phyloP scores from a whole-genome alignment of 805 yeast genomes.

The Kuraishia hungarica region DNA sequence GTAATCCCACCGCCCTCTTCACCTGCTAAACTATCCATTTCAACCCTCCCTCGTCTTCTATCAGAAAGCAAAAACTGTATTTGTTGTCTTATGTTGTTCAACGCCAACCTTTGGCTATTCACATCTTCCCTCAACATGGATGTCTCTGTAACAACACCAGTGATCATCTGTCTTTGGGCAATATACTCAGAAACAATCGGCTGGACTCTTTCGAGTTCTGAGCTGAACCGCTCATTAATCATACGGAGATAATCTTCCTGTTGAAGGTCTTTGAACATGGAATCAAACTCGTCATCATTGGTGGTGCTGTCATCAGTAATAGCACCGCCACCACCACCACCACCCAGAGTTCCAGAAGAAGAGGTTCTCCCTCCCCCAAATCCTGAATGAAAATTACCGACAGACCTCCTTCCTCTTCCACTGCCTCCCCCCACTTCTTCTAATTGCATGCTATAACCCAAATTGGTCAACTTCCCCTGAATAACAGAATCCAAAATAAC shows the following conservation, averaged over 20 bases:
- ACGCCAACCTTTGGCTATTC: conserved; percentile 32
- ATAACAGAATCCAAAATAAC: conserved; percentile 35
- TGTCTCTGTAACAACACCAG: conserved; percentile 14
- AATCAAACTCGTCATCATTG: not conserved
- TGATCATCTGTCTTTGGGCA: conserved; percentile 15
- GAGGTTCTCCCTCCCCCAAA: conserved; percentile 19
- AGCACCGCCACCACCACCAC: too few species aligned
- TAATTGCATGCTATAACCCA: conserved; percentile 36
- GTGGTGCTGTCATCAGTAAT: not conserved
- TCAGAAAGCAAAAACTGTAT: conserved; percentile 38
- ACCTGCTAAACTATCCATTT: not conserved
- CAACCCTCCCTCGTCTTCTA: conserved; percentile 22
- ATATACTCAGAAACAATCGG: conserved; percentile 16
- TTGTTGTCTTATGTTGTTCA: conserved; percentile 41
- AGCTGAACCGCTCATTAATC: conserved; percentile 35
- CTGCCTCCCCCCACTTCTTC: conserved; percentile 28
- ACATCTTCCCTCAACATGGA: conserved; percentile 35
- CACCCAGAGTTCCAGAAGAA: not conserved
- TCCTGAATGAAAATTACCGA: conserved; percentile 4
- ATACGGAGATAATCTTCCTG: conserved; percentile 23
- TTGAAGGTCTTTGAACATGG: conserved; percentile 8
- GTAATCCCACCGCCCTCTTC: too few species aligned
- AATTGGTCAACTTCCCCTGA: conserved; percentile 41
- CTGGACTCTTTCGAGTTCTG: conserved; percentile 27
- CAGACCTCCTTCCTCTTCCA: conserved; percentile 3